phyloP scores from a whole-genome alignment of 1,139 yeast genomes.

The Saccharomyces hybrid region DNA sequence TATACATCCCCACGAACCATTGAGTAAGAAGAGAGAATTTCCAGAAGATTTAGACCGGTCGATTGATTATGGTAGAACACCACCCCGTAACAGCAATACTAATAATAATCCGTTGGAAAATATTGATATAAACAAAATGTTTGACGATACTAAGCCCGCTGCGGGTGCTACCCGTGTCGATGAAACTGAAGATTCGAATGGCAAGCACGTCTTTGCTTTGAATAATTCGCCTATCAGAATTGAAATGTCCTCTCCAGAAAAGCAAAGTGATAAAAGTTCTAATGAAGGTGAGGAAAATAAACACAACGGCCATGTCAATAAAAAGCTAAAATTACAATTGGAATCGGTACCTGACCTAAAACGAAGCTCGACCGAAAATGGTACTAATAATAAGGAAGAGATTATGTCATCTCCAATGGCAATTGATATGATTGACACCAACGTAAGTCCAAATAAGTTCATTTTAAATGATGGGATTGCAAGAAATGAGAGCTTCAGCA shows the following conservation, averaged over 20 bases:
- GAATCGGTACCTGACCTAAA: constrained; percentile 14
- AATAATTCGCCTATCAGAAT: constrained; percentile 18
- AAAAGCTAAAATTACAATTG: constrained; percentile 14
- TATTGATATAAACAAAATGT: constrained; percentile 21
- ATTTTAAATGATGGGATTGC: constrained; percentile 1
- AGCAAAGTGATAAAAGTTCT: constrained; percentile 9
- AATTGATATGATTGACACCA: constrained; percentile 12
- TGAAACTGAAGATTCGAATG: constrained; percentile 12
- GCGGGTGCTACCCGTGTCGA: neutral
- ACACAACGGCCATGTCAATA: constrained; percentile 26
- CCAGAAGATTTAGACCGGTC: constrained; percentile 2
- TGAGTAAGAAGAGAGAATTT: constrained; percentile 10
- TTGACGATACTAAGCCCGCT: constrained; percentile 4
- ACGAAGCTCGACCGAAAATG: neutral
- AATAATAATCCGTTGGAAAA: constrained; percentile 12
- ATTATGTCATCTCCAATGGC: constrained; percentile 9
- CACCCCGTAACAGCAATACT: neutral
- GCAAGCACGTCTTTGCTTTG: constrained; percentile 6
- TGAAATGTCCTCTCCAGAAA: constrained; percentile 18
- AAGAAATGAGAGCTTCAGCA: neutral
- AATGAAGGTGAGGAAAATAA: constrained; percentile 14
- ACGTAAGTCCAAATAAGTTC: constrained; percentile 16
- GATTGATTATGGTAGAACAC: constrained; percentile 4
- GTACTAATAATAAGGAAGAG: constrained; percentile 3
- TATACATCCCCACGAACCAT: constrained; percentile 19